Evolutionary conservation across 805 yeast species (phyloP).

Genomic region (Barnettozyma sp.): DNA sequence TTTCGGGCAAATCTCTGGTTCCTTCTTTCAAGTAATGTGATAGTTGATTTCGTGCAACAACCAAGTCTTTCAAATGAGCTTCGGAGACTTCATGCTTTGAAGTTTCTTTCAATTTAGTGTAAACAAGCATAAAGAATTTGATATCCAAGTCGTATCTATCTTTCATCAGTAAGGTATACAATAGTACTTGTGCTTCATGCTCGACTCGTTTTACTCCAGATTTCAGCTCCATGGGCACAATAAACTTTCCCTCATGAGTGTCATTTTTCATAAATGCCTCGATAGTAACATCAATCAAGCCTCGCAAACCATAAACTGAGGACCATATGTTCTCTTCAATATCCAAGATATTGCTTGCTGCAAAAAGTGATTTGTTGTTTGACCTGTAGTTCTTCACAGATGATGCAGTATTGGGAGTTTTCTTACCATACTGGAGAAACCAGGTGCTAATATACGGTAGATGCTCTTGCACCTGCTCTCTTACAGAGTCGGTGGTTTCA

Average conservation of each 20-base stretch:
- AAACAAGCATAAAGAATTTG: conserved; percentile 59
- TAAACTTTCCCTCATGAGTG: conserved; percentile 33
- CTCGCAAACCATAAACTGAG: conserved; percentile 82
- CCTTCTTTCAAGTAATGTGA: conserved; percentile 52
- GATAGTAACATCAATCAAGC: conserved; percentile 83
- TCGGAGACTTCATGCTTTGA: conserved; percentile 45
- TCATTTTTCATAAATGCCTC: conserved; percentile 43
- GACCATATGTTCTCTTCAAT: conserved; percentile 92
- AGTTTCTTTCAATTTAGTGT: conserved; percentile 55
- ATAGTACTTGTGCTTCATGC: conserved; percentile 81
- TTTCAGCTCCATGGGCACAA: conserved; percentile 84
- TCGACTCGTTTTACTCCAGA: conserved; percentile 65
- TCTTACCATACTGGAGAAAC: conserved; percentile 40
- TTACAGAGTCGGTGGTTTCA: conserved; percentile 39
- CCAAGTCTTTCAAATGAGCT: conserved; percentile 56
- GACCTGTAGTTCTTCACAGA: conserved; percentile 24
- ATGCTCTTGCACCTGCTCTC: conserved; percentile 39
- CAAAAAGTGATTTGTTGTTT: conserved; percentile 34
- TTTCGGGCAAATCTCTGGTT: conserved; percentile 44
- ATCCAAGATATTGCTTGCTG: conserved; percentile 63
- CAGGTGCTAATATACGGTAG: conserved; percentile 45
- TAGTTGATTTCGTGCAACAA: conserved; percentile 66
- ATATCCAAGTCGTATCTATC: conserved; percentile 75
- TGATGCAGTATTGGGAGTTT: conserved; percentile 23
- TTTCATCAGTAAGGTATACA: conserved; percentile 70